Evolutionary conservation across 164 flowering plant species (phyloP).

Genomic region (Litsea cubeba): DNA sequence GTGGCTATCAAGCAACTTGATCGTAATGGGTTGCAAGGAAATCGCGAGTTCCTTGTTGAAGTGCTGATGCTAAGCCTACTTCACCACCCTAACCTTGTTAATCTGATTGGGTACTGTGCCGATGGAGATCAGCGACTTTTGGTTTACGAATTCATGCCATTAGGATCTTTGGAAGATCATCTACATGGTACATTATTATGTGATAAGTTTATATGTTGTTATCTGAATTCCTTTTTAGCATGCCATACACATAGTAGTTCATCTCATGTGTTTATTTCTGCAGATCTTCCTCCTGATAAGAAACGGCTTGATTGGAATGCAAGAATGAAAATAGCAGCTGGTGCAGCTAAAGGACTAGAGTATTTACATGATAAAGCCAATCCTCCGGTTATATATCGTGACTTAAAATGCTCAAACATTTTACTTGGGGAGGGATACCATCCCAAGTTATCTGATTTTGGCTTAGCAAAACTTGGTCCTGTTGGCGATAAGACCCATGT

Average conservation of each 20-base stretch:
- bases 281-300: constrained; percentile 45
- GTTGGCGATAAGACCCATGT: constrained; percentile 79
- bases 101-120: constrained; percentile 72
- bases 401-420: constrained; percentile 81
- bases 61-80: constrained; percentile 58
- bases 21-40: constrained; percentile 66
- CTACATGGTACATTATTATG: constrained; percentile 50
- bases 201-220: not conserved
- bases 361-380: constrained; percentile 69
- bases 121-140: constrained; percentile 76
- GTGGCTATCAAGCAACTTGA: constrained; percentile 90
- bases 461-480: constrained; percentile 88
- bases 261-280: constrained; percentile 6
- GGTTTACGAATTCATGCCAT: constrained; percentile 85
- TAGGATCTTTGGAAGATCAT: constrained; percentile 75
- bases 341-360: constrained; percentile 76
- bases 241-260: not conserved
- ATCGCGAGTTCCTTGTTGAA: constrained; percentile 72
- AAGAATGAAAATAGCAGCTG: constrained; percentile 79
- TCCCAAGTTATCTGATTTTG: constrained; percentile 83
- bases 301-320: constrained; percentile 73
- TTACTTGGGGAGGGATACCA: constrained; percentile 69
- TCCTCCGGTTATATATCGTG: constrained; percentile 82
- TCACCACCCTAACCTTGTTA: constrained; percentile 71
- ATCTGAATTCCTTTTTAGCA: not conserved